Evolutionary conservation across 2,329 filamentous ascomycete genomes (phyloP).

Genomic region (Didymella arachidicola): DNA sequence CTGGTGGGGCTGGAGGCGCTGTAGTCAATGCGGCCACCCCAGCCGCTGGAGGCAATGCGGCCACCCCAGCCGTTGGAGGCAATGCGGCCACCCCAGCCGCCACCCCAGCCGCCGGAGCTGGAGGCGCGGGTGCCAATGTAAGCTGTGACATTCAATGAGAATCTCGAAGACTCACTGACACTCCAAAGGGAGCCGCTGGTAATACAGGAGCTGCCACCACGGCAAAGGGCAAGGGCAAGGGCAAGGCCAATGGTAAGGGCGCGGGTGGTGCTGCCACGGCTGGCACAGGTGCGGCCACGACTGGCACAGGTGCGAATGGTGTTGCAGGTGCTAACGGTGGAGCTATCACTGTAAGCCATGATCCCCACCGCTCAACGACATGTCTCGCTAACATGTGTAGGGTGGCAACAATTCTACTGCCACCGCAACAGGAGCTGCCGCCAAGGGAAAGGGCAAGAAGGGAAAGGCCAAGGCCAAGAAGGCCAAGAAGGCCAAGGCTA

Average conservation of each 20-base stretch:
- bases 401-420: conserved; percentile 16
- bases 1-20: conserved; percentile 22
- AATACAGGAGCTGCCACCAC: not conserved
- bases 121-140: not conserved
- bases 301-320: too few species aligned
- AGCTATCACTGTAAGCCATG: not conserved
- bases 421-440: conserved; percentile 5
- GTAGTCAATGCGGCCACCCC: not conserved
- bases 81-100: not conserved
- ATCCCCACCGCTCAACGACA: not conserved
- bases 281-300: not conserved
- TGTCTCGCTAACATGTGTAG: not conserved
- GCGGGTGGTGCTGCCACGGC: conserved; percentile 10
- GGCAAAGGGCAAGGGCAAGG: not conserved
- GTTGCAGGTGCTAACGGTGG: not conserved
- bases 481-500: not conserved
- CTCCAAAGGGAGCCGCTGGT: conserved; percentile 3
- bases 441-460: not conserved
- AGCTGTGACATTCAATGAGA: not conserved
- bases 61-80: not conserved
- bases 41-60: too few species aligned
- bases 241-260: not conserved
- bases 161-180: not conserved
- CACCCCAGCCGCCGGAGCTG: conserved; percentile 1
- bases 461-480: not conserved